phyloP scores from a whole-genome alignment of 2,329 filamentous ascomycete genomes.

The Neofusicoccum kwambonambiense region DNA sequence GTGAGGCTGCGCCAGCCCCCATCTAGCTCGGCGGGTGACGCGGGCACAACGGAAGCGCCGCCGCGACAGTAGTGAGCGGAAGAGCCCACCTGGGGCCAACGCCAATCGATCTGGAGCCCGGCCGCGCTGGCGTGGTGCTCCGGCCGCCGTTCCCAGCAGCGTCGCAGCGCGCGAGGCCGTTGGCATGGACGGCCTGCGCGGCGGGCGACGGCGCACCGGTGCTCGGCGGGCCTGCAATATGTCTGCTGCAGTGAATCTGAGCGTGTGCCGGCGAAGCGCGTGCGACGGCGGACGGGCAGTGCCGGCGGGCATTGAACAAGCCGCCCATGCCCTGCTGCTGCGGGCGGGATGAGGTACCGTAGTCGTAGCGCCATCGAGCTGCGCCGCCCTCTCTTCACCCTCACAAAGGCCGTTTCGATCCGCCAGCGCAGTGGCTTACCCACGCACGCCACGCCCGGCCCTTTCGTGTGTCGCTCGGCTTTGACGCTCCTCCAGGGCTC shows the following conservation, averaged over 20 bases:
- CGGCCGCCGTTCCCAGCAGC: too few species aligned
- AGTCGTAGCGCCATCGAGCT: slow-evolving; percentile 4
- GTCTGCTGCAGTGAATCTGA: background rate
- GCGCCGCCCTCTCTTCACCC: slow-evolving; percentile 10
- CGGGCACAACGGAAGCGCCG: background rate
- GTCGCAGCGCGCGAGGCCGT: background rate
- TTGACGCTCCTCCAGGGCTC: slow-evolving; percentile 1
- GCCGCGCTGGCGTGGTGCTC: background rate
- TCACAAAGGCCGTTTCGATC: slow-evolving; percentile 14
- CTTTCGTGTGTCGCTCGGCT: slow-evolving; percentile 7
- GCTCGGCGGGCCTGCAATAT: slow-evolving; percentile 8
- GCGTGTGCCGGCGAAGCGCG: slow-evolving; percentile 10
- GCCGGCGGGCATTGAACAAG: slow-evolving; percentile 5
- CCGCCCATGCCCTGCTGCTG: background rate
- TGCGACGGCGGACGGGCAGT: background rate
- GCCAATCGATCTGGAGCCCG: slow-evolving; percentile 9
- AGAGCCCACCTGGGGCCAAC: slow-evolving; percentile 3
- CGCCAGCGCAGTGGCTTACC: slow-evolving; percentile 10
- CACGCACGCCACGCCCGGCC: slow-evolving; percentile 5
- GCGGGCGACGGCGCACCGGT: background rate
- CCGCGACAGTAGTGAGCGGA: background rate
- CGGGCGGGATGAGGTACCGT: slow-evolving; percentile 3
- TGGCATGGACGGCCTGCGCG: background rate
- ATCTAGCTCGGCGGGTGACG: slow-evolving; percentile 1
- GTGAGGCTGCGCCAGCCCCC: background rate